These are phyloP conservation scores for Miamiensis avidus DNA, from an alignment of 169 alveolate species.

Conservation along the genomic window DNA sequence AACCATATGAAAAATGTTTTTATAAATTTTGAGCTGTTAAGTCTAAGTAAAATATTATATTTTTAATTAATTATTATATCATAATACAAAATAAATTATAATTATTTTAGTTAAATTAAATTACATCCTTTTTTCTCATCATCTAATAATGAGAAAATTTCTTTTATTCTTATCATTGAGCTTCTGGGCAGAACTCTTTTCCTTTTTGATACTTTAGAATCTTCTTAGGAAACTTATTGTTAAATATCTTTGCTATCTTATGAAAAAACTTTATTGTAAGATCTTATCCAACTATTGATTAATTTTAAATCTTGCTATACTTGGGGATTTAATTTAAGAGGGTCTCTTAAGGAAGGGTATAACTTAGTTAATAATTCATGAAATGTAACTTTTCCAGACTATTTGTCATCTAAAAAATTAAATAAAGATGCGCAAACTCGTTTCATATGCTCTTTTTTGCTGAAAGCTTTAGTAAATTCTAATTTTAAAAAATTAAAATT, in stretches of 20 bases:
- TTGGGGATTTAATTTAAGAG: not conserved
- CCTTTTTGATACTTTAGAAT: conserved; percentile 15
- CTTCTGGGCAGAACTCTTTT: conserved; percentile 38
- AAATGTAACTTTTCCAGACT: conserved; percentile 31
- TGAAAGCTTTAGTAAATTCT: conserved; percentile 34
- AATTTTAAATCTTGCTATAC: conserved; percentile 11
- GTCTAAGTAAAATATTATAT: conserved; percentile 19
- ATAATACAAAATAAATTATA: not conserved
- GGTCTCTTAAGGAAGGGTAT: conserved; percentile 28
- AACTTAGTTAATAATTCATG: conserved; percentile 27
- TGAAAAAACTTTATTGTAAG: conserved; percentile 27
- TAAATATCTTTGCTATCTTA: conserved; percentile 26
- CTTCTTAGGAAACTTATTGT: conserved; percentile 10
- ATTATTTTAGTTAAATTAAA: not conserved
- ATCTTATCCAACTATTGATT: conserved; percentile 34
- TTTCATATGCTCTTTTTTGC: conserved; percentile 42
- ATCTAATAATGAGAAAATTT: conserved; percentile 27
- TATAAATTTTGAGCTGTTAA: conserved; percentile 24
- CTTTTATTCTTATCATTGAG: conserved; percentile 20
- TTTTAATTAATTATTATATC: not conserved
- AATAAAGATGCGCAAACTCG: conserved; percentile 38
- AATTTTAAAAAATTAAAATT: not conserved
- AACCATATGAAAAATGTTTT: conserved; percentile 34
- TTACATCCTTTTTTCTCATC: conserved; percentile 42
- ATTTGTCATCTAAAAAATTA: conserved; percentile 36